Evolutionary conservation across 2,329 filamentous ascomycete genomes (phyloP), one percentile per base, ranked within the genome.

Genomic region (Ophiostoma pallidulum): DNA sequence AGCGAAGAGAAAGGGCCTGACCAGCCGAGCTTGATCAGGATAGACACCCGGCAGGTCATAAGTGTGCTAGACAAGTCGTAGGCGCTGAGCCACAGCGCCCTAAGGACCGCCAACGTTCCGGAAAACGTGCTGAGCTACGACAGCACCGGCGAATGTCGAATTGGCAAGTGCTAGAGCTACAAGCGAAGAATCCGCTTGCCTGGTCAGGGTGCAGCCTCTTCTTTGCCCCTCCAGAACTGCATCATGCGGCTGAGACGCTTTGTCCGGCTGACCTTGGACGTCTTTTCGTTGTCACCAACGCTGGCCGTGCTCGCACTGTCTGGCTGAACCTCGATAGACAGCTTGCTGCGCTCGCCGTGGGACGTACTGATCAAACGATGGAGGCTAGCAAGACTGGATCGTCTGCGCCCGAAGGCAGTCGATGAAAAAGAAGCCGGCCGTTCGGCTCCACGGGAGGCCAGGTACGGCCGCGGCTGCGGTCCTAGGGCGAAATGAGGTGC

Each of bases 321-420:
- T 52, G 69, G 58, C 6, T 72, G 70, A 39, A 83, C 77, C 59
- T 86, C 83, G 57, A 82, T 80, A 0, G 80, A 84, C 19, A 88
- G 68, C 61, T 87, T 87, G 70, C 82, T 86, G 54, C 78, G 76
- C 62, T 88, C 83, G 8, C 81, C 82, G 56, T 87, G 83, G 3
- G 81, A 81, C 54, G 79, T 82, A 61, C 80, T 85, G 58, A 90
- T 84, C 33, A 91, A 70, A 41, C 85, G 78, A 54, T 84, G 87
- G 26, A 91, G 69, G 58, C 85, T 89, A 26, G 80, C 84, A 54
- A 91, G 75, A 59, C 85, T 90, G 4, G 82, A 84, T 46, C 86
- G 77, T 58, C 87, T 80, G 36, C 81, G 78, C 19, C 81, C 82
- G 51, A 82, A 82, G 3, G 76, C 73, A 10, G 74, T 70, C 12